Base-by-base conservation (phyloP, 2,329 filamentous ascomycete genomes). In the Lecanoromycetidae sp. region DNA sequence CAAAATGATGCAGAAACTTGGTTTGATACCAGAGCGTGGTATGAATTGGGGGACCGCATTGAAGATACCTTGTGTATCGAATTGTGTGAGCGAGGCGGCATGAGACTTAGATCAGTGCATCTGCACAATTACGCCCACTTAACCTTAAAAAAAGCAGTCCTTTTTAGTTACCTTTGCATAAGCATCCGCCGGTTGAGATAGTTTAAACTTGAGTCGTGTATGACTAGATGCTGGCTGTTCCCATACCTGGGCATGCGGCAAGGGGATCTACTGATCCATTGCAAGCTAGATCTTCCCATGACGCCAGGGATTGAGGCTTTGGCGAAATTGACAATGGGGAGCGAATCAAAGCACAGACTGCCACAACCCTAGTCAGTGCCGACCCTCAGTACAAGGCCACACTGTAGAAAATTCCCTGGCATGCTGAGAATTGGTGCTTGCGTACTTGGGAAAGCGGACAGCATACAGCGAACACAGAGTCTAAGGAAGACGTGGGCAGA, bases 91-190 rank as follows among this genome's bases (percentile, higher is more conserved):
- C 9, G 39, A 12, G 29, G 39, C 39, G 17, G 26, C 39, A 37
- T 8, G 17, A 10, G 30, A 15, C 12, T 42, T 30, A 47, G 38
- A 8, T 20, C 9, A 17, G 15, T 42, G 19, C 25, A 17, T 32
- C 22, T 47, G 45, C 45, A 41, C 23, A 32, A 27, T 30, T 42
- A 47, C 30, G 37, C 30, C 30, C 30, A 22, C 23, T 36, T 32
- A 22, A 19, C 15, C 27, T 36, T 42, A 26, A 23, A 33, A 15
- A 20, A 12, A 23, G 25, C 29, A 30, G 33, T 42, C 26, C 22
- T 26, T n/a, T n/a, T 36, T 35, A 41, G 17, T 29, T 41, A 26
- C n/a, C 29, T 47, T 23, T 30, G 37, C 19, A 42, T 34, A 41
- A 47, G 38, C 38, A 22, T 42, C 8, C 19, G 13, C 19, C n/a